A percentile compares a stretch with the other conserved stretches of the same genome.
These are phyloP conservation scores for Colletotrichum orbiculare DNA, from an alignment of 2,329 filamentous ascomycete species.

Conservation along the genomic window DNA sequence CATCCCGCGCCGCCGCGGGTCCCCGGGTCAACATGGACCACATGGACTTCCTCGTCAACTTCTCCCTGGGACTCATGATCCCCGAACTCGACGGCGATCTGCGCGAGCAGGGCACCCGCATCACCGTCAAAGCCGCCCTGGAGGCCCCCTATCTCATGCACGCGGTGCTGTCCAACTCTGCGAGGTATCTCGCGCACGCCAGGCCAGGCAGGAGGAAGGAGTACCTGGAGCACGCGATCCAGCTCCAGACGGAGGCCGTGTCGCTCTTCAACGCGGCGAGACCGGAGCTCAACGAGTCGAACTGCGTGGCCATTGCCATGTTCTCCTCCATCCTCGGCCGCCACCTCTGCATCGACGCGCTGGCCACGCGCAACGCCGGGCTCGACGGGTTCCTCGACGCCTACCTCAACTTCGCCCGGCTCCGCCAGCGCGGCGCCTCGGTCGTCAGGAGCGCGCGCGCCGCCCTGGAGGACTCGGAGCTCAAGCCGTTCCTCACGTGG, in stretches of 20 bases:
- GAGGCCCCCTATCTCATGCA: constrained; percentile 49
- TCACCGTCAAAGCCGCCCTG: constrained; percentile 41
- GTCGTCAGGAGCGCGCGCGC: constrained; percentile 31
- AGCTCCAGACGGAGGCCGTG: constrained; percentile 47
- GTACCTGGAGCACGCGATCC: constrained; percentile 41
- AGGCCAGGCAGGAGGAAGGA: constrained; percentile 39
- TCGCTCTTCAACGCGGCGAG: constrained; percentile 43
- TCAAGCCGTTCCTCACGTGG: constrained; percentile 1
- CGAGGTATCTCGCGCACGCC: constrained; percentile 46
- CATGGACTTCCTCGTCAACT: constrained; percentile 49
- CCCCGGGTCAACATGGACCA: constrained; percentile 45
- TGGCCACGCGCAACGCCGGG: constrained; percentile 40
- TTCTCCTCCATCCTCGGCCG: constrained; percentile 48
- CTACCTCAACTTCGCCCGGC: constrained; percentile 44
- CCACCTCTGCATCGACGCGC: constrained; percentile 48
- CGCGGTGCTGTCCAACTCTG: constrained; percentile 49
- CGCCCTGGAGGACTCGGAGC: constrained; percentile 5
- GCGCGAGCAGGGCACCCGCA: constrained; percentile 32
- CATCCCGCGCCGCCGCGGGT: not conserved
- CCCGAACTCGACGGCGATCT: constrained; percentile 42
- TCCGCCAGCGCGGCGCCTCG: constrained; percentile 40
- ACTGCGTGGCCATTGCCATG: constrained; percentile 47
- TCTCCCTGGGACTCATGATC: constrained; percentile 39
- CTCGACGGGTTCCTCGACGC: constrained; percentile 43
- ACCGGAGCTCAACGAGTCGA: constrained; percentile 40